A percentile compares a stretch with the other conserved stretches of the same genome.
These are phyloP conservation scores for Nemania serpens DNA, from an alignment of 2,329 filamentous ascomycete genomes.

Conservation along the genomic window DNA sequence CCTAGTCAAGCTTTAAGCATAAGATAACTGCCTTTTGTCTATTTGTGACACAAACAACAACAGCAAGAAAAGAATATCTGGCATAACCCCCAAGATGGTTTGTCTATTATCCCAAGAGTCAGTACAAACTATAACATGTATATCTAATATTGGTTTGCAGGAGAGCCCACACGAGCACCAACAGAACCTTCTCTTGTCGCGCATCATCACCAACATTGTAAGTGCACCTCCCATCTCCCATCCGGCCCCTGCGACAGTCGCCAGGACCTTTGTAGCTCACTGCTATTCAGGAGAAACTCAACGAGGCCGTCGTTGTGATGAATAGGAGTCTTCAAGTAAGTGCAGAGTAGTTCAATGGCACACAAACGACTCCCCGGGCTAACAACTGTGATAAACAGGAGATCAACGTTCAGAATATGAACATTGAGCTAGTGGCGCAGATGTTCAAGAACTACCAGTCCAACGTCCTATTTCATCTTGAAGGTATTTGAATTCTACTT, in stretches of 20 bases:
- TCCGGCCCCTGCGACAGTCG: slow-evolving; percentile 24
- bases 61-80: background rate
- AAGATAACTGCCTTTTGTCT: background rate
- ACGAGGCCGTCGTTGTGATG: slow-evolving; percentile 89
- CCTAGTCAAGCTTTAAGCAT: background rate
- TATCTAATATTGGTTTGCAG: slow-evolving; percentile 48
- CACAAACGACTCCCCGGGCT: background rate
- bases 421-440: slow-evolving; percentile 94
- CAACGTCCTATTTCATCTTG: slow-evolving; percentile 94
- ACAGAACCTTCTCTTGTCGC: slow-evolving; percentile 88
- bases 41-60: background rate
- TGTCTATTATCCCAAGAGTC: background rate
- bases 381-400: slow-evolving; percentile 61
- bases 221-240: slow-evolving; percentile 43
- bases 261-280: background rate
- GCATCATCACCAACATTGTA: slow-evolving; percentile 98
- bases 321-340: slow-evolving; percentile 86
- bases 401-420: slow-evolving; percentile 99
- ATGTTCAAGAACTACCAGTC: slow-evolving; percentile 99
- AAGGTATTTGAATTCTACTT: slow-evolving; percentile 64
- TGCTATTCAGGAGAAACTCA: slow-evolving; percentile 81
- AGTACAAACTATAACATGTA: background rate
- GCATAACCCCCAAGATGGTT: slow-evolving; percentile 33
- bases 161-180: slow-evolving; percentile 98
- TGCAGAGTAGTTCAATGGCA: background rate